Percentiles rank a stretch among this genome's conserved stretches.
Evolutionary conservation across 2,329 filamentous ascomycete species (phyloP).

Genomic region (Leptographium flavum): DNA sequence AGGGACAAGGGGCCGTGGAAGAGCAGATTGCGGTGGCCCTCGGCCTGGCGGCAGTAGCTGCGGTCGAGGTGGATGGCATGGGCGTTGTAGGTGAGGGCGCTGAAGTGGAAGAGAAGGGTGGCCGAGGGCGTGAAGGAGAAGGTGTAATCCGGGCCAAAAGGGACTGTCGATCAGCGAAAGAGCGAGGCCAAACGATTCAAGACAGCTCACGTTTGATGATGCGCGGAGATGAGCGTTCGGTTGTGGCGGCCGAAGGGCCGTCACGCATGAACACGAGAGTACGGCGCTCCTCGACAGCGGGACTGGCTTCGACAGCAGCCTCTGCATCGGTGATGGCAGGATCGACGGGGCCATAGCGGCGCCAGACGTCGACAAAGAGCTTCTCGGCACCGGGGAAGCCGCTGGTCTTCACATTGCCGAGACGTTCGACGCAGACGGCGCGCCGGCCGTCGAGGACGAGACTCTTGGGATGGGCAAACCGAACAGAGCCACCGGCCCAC

Average conservation of each 20-base stretch:
- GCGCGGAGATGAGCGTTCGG: not conserved
- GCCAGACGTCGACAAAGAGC: conserved; percentile 36
- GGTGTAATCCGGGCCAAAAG: conserved; percentile 20
- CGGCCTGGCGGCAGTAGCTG: conserved; percentile 51
- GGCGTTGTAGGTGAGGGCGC: conserved; percentile 81
- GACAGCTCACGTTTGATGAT: conserved; percentile 14
- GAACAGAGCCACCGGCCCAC: conserved; percentile 73
- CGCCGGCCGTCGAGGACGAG: conserved; percentile 25
- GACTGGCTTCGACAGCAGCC: conserved; percentile 5
- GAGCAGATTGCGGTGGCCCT: conserved; percentile 61
- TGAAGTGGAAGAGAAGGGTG: conserved; percentile 75
- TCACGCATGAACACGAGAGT: conserved; percentile 38
- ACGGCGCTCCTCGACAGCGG: conserved; percentile 31
- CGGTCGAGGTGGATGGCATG: conserved; percentile 81
- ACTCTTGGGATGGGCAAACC: conserved; percentile 1
- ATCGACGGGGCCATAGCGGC: conserved; percentile 14
- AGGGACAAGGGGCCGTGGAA: conserved; percentile 80
- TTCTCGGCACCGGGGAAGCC: conserved; percentile 21
- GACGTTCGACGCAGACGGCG: conserved; percentile 30
- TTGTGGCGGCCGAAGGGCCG: not conserved
- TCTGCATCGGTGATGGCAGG: not conserved
- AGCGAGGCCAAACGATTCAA: not conserved
- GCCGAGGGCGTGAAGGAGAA: conserved; percentile 50
- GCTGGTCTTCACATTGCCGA: conserved; percentile 11
- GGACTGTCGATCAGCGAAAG: conserved; percentile 14